Evolutionary conservation across 495 filamentous ascomycete genomes (phyloP).

Genomic region (Lichenothelia convexa): DNA sequence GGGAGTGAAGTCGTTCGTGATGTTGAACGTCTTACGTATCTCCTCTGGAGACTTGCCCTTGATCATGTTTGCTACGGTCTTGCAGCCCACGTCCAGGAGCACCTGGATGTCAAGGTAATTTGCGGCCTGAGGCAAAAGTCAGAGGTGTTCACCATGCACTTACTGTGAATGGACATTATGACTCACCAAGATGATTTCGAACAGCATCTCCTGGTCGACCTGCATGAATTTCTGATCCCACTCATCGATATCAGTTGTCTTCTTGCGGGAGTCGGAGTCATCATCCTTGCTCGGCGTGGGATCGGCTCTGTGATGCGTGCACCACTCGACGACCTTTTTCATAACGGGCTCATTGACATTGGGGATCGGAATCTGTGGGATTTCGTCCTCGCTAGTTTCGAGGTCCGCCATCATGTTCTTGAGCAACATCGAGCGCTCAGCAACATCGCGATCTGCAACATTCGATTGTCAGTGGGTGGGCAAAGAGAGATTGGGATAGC

Average conservation of each 20-base stretch:
- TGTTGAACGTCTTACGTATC: slow-evolving; percentile 71
- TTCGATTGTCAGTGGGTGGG: no score
- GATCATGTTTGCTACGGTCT: slow-evolving; percentile 76
- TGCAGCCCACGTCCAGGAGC: slow-evolving; percentile 65
- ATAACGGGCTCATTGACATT: slow-evolving; percentile 88
- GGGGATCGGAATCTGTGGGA: slow-evolving; percentile 46
- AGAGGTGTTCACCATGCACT: no score
- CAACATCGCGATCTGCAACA: slow-evolving; percentile 56
- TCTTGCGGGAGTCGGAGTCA: slow-evolving; percentile 86
- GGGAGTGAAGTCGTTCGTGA: slow-evolving; percentile 66
- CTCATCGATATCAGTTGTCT: slow-evolving; percentile 96
- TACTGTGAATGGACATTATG: slow-evolving; percentile 14
- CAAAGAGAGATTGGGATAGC: no score
- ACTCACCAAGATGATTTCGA: slow-evolving; percentile 94
- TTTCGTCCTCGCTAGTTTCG: slow-evolving; percentile 44
- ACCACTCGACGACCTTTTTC: slow-evolving; percentile 95
- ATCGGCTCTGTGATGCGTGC: slow-evolving; percentile 79
- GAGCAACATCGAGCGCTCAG: slow-evolving; percentile 84
- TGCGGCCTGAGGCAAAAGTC: slow-evolving; percentile 31
- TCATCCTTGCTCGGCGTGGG: slow-evolving; percentile 59
- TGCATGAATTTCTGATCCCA: slow-evolving; percentile 99
- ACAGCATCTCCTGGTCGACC: slow-evolving; percentile 98
- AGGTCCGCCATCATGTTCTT: slow-evolving; percentile 96
- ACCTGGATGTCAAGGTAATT: slow-evolving; percentile 74
- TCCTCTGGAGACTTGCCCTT: slow-evolving; percentile 71